phyloP scores from a whole-genome alignment of 2,329 filamentous ascomycete genomes.

The Fusarium newnesense region DNA sequence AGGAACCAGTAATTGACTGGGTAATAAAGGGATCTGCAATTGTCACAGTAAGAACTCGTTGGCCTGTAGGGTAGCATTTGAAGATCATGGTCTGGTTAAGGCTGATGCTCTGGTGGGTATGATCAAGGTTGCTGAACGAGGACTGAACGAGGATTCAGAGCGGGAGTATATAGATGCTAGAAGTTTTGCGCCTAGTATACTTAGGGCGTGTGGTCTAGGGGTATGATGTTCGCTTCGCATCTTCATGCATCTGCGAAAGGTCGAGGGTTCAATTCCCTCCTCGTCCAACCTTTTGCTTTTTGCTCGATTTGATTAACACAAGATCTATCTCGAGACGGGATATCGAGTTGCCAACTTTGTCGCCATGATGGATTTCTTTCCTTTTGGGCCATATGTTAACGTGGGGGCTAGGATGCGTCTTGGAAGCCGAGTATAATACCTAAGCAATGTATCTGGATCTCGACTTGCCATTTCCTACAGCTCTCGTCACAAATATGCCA shows the following conservation, averaged over 20 bases:
- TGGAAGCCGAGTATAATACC: background rate
- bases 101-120: background rate
- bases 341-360: no score
- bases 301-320: rapidly evolving
- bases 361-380: no score
- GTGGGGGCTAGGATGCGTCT: background rate
- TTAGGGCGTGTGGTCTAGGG: conserved; percentile 25
- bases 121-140: rapidly evolving
- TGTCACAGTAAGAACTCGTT: background rate
- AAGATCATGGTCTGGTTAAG: background rate
- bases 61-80: background rate
- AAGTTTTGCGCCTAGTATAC: background rate
- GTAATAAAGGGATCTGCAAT: background rate
- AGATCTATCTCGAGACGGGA: background rate
- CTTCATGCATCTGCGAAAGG: conserved; percentile 13
- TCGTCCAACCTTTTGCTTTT: background rate
- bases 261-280: conserved; percentile 28
- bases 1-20: background rate
- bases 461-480: no score
- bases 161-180: rapidly evolving
- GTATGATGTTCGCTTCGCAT: conserved; percentile 31
- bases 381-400: background rate
- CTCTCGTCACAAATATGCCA: background rate
- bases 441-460: background rate
- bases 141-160: no score